phyloP scores from a whole-genome alignment of 352 stramenopile genomes.

The Globisporangium paroecandrum region DNA sequence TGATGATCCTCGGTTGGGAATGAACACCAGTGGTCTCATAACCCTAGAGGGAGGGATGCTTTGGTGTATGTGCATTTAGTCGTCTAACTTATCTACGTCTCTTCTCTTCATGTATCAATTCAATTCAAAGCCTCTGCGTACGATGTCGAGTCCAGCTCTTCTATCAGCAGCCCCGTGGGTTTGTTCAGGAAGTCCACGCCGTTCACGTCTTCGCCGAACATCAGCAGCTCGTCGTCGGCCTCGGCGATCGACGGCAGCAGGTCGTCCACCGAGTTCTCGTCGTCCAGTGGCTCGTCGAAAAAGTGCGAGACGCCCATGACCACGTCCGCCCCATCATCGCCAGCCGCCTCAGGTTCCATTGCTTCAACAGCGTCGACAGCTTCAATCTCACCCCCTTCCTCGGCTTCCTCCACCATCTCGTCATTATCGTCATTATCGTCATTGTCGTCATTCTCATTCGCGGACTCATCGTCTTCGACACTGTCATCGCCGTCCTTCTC shows the following conservation, averaged over 20 bases:
- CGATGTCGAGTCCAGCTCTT: background rate
- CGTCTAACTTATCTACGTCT: background rate
- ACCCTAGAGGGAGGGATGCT: background rate
- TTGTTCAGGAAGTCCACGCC: constrained; percentile 16
- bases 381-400: background rate
- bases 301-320: constrained; percentile 4
- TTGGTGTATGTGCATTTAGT: background rate
- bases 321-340: background rate
- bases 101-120: background rate
- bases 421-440: background rate
- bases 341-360: background rate
- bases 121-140: background rate
- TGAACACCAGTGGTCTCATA: background rate
- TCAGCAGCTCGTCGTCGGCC: constrained; percentile 17
- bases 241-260: constrained; percentile 21
- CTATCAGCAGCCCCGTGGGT: constrained; percentile 2
- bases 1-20: background rate
- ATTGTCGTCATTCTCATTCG: background rate
- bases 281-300: constrained; percentile 5
- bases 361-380: background rate
- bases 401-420: background rate
- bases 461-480: background rate
- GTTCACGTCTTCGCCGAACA: constrained; percentile 17
- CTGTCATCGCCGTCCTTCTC: constrained; percentile 12
- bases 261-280: constrained; percentile 17